A percentile compares a stretch with the other conserved stretches of the same genome.
Conservation (phyloP, 164 flowering plant genomes). For the Vitis rotundifolia region DNA sequence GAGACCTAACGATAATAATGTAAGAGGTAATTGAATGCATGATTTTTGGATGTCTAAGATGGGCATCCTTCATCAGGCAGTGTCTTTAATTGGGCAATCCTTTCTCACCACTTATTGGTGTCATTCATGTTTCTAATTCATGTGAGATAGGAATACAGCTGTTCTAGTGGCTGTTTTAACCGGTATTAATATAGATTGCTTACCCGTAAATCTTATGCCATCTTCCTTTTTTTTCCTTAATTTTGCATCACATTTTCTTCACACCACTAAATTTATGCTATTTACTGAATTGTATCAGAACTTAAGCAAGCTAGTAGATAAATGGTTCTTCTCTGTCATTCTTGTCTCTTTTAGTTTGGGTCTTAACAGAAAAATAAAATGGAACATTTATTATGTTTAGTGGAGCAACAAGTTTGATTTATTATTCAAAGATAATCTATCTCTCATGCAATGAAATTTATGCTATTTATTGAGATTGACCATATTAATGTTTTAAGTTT, state of each 20-base stretch:
- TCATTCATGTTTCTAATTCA: background rate
- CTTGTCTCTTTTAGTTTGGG: background rate
- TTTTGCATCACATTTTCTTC: too few species aligned
- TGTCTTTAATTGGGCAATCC: background rate
- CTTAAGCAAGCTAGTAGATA: background rate
- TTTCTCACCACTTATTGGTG: background rate
- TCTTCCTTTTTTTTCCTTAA: too few species aligned
- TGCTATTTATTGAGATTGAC: too few species aligned
- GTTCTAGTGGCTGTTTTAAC: background rate
- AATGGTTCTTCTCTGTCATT: background rate
- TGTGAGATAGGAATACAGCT: background rate
- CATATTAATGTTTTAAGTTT: too few species aligned
- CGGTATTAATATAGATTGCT: too few species aligned
- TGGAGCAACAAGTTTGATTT: background rate
- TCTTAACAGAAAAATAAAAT: background rate
- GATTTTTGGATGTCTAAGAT: background rate
- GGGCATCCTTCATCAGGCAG: background rate
- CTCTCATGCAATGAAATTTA: background rate
- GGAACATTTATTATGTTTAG: background rate
- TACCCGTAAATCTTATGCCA: too few species aligned
- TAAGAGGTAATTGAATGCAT: background rate
- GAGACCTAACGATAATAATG: too few species aligned
- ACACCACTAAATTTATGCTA: too few species aligned
- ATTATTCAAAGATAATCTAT: background rate
- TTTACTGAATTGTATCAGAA: too few species aligned